A percentile compares a stretch with the other conserved stretches of the same genome.
Evolutionary conservation across 2,329 filamentous ascomycete genomes (phyloP).

Genomic region (Cladophialophora immunda): DNA sequence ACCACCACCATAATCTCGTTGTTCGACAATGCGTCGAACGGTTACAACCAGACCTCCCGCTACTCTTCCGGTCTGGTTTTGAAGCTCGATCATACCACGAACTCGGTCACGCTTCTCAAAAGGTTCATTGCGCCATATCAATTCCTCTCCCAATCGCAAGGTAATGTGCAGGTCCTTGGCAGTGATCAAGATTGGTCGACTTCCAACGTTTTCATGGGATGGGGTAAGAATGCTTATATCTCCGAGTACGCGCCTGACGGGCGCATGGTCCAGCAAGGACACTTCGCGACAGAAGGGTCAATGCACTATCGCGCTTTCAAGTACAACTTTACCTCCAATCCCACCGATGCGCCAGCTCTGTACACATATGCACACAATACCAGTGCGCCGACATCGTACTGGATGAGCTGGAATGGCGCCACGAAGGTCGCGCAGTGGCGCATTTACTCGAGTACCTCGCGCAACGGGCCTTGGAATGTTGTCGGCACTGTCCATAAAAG

Average conservation of each 20-base stretch:
- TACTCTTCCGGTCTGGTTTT: slow-evolving; percentile 52
- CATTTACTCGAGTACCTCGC: slow-evolving; percentile 42
- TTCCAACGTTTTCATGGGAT: slow-evolving; percentile 51
- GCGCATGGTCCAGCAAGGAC: slow-evolving; percentile 49
- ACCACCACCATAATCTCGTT: slow-evolving; percentile 51
- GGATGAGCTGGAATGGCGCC: slow-evolving; percentile 59
- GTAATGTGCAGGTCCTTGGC: slow-evolving; percentile 48
- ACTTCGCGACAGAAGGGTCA: slow-evolving; percentile 45
- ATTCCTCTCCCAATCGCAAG: slow-evolving; percentile 42
- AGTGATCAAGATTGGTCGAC: slow-evolving; percentile 34
- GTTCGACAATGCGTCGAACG: slow-evolving; percentile 55
- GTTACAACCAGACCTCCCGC: slow-evolving; percentile 49
- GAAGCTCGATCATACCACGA: slow-evolving; percentile 48
- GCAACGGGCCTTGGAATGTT: slow-evolving; percentile 40
- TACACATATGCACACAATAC: slow-evolving; percentile 32
- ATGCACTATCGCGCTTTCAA: slow-evolving; percentile 56
- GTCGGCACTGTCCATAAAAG: slow-evolving; percentile 45
- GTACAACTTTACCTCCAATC: slow-evolving; percentile 39
- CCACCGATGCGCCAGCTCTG: slow-evolving; percentile 33
- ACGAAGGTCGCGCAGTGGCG: slow-evolving; percentile 55
- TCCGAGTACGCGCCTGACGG: slow-evolving; percentile 50
- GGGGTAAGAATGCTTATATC: slow-evolving; percentile 52
- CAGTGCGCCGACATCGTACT: slow-evolving; percentile 40
- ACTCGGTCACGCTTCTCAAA: slow-evolving; percentile 47
- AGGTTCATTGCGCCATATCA: slow-evolving; percentile 41